These are phyloP conservation scores for Hydnomerulius pinastri DNA, from an alignment of 768 basidiomycete species.

Conservation along the genomic window DNA sequence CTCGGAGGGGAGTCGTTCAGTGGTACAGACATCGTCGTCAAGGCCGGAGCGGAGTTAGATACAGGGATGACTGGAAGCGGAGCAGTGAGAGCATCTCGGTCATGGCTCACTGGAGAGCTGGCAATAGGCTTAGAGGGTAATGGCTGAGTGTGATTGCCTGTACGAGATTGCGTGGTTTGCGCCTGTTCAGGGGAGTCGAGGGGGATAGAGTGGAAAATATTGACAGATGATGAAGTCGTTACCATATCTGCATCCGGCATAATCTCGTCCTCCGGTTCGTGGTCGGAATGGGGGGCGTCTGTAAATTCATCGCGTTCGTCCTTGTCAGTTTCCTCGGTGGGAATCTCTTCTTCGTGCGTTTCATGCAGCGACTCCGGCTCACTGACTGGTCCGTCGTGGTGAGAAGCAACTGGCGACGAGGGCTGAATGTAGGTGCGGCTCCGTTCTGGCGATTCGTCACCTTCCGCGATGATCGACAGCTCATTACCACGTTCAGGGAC, in stretches of 20 bases:
- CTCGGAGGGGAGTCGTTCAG: constrained; percentile 35
- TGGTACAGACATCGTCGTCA: constrained; percentile 32
- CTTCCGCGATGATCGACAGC: constrained; percentile 72
- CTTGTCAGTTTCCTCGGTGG: not conserved
- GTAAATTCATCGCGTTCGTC: not conserved
- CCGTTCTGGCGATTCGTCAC: constrained; percentile 58
- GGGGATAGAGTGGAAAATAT: constrained; percentile 41
- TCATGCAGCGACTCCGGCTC: not conserved
- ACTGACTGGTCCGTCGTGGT: not conserved
- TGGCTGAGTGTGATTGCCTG: constrained; percentile 18
- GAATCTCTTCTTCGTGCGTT: not conserved
- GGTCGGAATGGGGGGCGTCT: no score
- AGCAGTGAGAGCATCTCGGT: constrained; percentile 25
- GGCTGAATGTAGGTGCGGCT: constrained; percentile 11
- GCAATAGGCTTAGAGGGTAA: constrained; percentile 11
- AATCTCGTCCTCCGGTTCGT: constrained; percentile 7
- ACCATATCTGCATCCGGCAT: constrained; percentile 19
- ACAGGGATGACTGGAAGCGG: constrained; percentile 20
- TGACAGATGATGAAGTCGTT: constrained; percentile 30
- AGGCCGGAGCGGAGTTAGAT: constrained; percentile 7
- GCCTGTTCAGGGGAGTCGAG: constrained; percentile 36
- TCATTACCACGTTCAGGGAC: constrained; percentile 40
- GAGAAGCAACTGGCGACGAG: constrained; percentile 1
- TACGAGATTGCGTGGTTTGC: not conserved
- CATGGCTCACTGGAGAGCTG: constrained; percentile 5